These are phyloP conservation scores for Aureobasidium namibiae DNA, from an alignment of 2,329 filamentous ascomycete genomes.

Conservation along the genomic window DNA sequence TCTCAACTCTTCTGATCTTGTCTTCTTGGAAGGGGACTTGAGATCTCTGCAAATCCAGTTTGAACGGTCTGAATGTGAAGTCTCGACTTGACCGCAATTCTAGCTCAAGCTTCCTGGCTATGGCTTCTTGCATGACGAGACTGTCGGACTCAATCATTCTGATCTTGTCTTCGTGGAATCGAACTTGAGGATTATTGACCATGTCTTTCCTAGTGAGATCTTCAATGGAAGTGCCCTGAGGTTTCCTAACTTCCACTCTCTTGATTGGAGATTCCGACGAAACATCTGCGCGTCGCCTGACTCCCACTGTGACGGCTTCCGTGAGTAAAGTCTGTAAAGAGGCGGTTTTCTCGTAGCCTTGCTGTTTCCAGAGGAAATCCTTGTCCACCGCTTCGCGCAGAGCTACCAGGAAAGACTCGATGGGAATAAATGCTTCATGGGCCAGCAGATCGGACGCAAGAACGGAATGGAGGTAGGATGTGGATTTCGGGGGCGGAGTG, in stretches of 20 bases:
- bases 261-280: too few relatives aligned
- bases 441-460: not conserved
- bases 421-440: not conserved
- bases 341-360: not conserved
- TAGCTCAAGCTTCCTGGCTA: too few relatives aligned
- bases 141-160: too few relatives aligned
- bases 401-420: not conserved
- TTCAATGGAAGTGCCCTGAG: not conserved
- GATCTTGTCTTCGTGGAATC: too few relatives aligned
- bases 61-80: too few relatives aligned
- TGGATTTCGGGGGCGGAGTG: not conserved
- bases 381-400: not conserved
- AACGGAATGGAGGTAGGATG: not conserved
- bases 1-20: too few relatives aligned
- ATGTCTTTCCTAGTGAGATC: too few relatives aligned
- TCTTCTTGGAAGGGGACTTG: too few relatives aligned
- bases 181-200: too few relatives aligned
- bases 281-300: not conserved
- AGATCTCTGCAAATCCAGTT: too few relatives aligned
- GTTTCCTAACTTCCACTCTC: not conserved
- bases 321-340: not conserved
- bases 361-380: not conserved
- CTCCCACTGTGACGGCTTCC: not conserved
- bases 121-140: too few relatives aligned
- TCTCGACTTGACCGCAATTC: too few relatives aligned